Evolutionary conservation across 345 rosid genomes (phyloP), one percentile per base, ranked within the genome.

Genomic region (Salix exigua): DNA sequence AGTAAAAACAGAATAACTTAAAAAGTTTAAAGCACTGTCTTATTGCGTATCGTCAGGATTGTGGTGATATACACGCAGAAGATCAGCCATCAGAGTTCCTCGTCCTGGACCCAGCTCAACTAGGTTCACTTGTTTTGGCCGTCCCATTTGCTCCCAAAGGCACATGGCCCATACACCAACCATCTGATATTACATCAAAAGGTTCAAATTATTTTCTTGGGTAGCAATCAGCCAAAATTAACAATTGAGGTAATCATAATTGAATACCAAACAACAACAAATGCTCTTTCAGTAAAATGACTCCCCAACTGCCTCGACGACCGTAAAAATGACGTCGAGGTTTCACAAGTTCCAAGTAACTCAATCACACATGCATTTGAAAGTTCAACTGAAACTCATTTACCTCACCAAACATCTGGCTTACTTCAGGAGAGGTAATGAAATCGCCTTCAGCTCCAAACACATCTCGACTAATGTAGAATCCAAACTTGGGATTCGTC

Each of bases 331-430:
- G 23, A 25, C 75, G 3, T 6, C 31, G 0, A 28, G 19, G 7
- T 30, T 28, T 33, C 65, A 61, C 37, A 16, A 31, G 37, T 13
- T 16, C 40, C 68, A 26, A 1, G 21, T 2, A 31, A 3, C 25
- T 4, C 11, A 7, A 65, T 14, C 19, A 71, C 64, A 53, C 65
- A 13, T 44, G 53, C 35, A 66, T 64, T 55, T 44, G 40, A 37
- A 21, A 74, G 61, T 28, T 28, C 64, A 38, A 16, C 17, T 38
- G 42, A 40, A 68, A 40, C 63, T 16, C 35, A 63, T 81, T 74
- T 83, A 93, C 97, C 98, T 93, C 97, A 12, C 97, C 98, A 46
- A 96, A 91, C 98, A 93, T 91, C 85, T 93, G 98, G 81, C 97
- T 91, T 35, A 96, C 97, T 90, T 96, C 98, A 7, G 99, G 99